Evolutionary conservation across 2,329 filamentous ascomycete genomes (phyloP).

Genomic region (Xylariomycetidae sp.): DNA sequence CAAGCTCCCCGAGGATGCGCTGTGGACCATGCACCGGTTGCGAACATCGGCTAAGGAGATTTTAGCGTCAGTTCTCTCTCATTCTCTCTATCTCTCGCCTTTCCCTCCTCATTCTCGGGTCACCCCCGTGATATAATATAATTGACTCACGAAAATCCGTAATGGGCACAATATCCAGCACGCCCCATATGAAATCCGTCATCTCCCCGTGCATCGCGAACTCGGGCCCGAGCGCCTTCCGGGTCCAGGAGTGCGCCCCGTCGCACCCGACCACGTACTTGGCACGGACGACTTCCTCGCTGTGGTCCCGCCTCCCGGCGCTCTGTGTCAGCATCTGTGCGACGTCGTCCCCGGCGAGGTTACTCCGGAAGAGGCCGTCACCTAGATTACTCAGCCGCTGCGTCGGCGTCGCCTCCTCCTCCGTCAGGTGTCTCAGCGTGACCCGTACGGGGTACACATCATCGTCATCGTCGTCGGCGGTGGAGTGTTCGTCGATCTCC

Average conservation of each 20-base stretch:
- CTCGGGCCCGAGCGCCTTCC: slow-evolving; percentile 46
- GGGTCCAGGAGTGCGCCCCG: slow-evolving; percentile 63
- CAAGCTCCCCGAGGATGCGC: slow-evolving; percentile 49
- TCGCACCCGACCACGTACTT: slow-evolving; percentile 67
- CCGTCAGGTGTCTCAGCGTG: slow-evolving; percentile 47
- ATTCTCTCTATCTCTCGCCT: too few relatives aligned
- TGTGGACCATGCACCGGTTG: slow-evolving; percentile 54
- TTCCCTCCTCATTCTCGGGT: too few relatives aligned
- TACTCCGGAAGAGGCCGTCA: slow-evolving; percentile 53
- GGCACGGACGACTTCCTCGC: slow-evolving; percentile 42
- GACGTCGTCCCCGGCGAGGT: slow-evolving; percentile 48
- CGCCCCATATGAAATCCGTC: slow-evolving; percentile 47
- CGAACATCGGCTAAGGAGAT: slow-evolving; percentile 50
- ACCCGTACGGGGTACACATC: slow-evolving; percentile 54
- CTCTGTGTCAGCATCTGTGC: slow-evolving; percentile 35
- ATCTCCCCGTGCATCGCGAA: slow-evolving; percentile 52
- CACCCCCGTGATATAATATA: too few relatives aligned
- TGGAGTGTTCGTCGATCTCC: slow-evolving; percentile 41
- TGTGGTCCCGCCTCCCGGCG: slow-evolving; percentile 26
- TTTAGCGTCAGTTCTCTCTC: too few relatives aligned
- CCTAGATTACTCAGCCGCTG: slow-evolving; percentile 32
- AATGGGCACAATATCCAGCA: slow-evolving; percentile 37
- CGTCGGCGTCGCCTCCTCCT: slow-evolving; percentile 47
- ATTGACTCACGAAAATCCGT: slow-evolving; percentile 48
- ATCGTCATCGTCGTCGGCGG: slow-evolving; percentile 41